Evolutionary conservation across 768 basidiomycete genomes (phyloP).

Genomic region (Amanita exitialis): DNA sequence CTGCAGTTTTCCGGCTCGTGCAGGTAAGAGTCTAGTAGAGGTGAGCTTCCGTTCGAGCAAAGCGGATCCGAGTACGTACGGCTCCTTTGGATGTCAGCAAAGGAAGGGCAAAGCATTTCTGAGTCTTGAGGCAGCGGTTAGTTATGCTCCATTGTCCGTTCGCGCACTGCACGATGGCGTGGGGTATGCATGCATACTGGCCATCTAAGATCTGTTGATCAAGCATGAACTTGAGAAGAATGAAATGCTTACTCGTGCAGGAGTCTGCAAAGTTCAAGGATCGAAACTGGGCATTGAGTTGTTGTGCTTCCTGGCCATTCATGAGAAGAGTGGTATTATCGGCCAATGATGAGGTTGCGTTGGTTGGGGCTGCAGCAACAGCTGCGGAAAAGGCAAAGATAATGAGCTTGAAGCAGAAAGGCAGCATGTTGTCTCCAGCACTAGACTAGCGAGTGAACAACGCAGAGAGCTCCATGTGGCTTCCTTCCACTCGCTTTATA

Average conservation of each 20-base stretch:
- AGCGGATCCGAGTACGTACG: constrained; percentile 22
- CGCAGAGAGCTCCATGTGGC: too few species aligned
- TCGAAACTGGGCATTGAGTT: constrained; percentile 37
- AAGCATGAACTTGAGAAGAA: background rate
- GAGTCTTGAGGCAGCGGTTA: constrained; percentile 25
- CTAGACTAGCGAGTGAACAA: too few species aligned
- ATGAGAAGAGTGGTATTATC: constrained; percentile 31
- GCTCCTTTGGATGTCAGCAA: constrained; percentile 30
- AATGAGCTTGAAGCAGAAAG: background rate
- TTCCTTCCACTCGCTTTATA: background rate
- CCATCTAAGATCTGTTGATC: constrained; percentile 20
- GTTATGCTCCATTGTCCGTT: constrained; percentile 36
- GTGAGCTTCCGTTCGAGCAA: background rate
- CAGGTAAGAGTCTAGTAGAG: constrained; percentile 34
- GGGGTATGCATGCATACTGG: constrained; percentile 33
- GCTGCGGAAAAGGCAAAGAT: constrained; percentile 12
- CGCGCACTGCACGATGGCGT: constrained; percentile 28
- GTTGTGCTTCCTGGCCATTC: constrained; percentile 42
- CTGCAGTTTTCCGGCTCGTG: constrained; percentile 38
- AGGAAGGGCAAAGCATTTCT: constrained; percentile 45
- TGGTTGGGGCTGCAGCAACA: constrained; percentile 10
- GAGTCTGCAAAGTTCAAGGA: constrained; percentile 27
- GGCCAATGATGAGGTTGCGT: too few species aligned
- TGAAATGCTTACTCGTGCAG: constrained; percentile 31
- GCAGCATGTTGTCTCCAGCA: background rate